Percentiles rank a stretch among this genome's conserved stretches.
These are phyloP conservation scores for Pinus taeda DNA, from an alignment of 75 land plant species.

Conservation along the genomic window DNA sequence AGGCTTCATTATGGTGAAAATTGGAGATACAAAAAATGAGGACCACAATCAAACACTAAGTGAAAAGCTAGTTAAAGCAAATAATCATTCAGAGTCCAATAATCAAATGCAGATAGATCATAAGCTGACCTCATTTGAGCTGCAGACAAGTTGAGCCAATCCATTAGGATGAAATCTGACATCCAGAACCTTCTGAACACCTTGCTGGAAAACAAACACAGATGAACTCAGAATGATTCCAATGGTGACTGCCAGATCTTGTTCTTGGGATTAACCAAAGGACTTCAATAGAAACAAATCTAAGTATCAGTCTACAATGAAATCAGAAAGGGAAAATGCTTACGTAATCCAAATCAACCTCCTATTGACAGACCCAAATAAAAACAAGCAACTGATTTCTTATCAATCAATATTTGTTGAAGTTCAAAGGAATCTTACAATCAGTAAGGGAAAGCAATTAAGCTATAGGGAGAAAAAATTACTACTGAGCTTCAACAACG, in stretches of 20 bases:
- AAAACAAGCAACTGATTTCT: background rate
- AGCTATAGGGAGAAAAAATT: background rate
- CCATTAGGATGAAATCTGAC: slow-evolving; percentile 51
- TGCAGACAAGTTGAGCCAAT: slow-evolving; percentile 32
- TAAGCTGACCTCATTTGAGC: slow-evolving; percentile 38
- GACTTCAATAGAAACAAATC: too few relatives aligned
- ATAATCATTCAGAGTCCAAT: background rate
- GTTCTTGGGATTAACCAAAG: too few relatives aligned
- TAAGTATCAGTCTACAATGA: too few relatives aligned
- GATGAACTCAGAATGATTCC: too few relatives aligned
- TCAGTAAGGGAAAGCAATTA: background rate
- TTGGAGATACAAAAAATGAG: too few relatives aligned
- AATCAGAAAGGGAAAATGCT: too few relatives aligned
- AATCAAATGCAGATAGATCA: background rate
- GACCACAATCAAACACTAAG: too few relatives aligned
- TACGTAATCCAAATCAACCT: too few relatives aligned
- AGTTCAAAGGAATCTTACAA: background rate
- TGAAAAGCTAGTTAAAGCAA: background rate
- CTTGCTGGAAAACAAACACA: slow-evolving; percentile 25
- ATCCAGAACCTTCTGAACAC: slow-evolving; percentile 46
- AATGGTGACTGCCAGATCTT: too few relatives aligned
- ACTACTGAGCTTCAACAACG: too few relatives aligned
- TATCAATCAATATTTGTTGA: background rate
- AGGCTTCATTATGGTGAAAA: background rate
- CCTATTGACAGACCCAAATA: background rate